These are phyloP conservation scores for Nannizziopsis arthrosporioides DNA, from an alignment of 2,329 filamentous ascomycete genomes.

Conservation along the genomic window DNA sequence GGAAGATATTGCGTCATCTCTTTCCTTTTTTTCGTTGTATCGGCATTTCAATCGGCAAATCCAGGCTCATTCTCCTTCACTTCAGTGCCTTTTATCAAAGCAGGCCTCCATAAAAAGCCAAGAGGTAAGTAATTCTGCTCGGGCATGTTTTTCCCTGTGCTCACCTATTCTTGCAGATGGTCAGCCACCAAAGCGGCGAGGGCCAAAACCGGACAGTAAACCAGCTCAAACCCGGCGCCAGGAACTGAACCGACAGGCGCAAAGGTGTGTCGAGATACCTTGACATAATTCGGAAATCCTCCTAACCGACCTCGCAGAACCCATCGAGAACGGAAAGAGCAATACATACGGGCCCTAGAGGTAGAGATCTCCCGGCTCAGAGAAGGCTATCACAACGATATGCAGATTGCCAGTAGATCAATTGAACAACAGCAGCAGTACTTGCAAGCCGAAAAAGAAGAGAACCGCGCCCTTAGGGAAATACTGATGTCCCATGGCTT, in stretches of 20 bases:
- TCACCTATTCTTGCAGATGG: conserved; percentile 48
- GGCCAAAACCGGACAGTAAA: conserved; percentile 92
- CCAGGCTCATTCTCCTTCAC: conserved; percentile 1
- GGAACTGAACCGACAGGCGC: conserved; percentile 88
- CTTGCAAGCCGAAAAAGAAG: conserved; percentile 60
- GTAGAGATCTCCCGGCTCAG: conserved; percentile 81
- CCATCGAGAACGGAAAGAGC: conserved; percentile 90
- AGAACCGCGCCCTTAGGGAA: conserved; percentile 65
- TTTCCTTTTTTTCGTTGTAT: background rate
- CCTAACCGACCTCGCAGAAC: conserved; percentile 49
- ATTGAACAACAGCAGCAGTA: conserved; percentile 58
- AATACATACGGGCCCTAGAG: conserved; percentile 89
- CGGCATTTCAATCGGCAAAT: background rate
- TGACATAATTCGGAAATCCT: background rate
- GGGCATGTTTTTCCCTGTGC: background rate
- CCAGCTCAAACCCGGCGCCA: conserved; percentile 84
- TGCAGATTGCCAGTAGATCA: conserved; percentile 40
- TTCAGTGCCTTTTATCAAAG: conserved; percentile 1
- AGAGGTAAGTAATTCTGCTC: conserved; percentile 2
- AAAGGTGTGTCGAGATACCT: conserved; percentile 50
- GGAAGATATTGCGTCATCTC: background rate
- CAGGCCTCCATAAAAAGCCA: conserved; percentile 4
- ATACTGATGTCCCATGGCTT: conserved; percentile 50
- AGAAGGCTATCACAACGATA: conserved; percentile 58
- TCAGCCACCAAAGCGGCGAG: conserved; percentile 73